Conservation (phyloP, 495 filamentous ascomycete species). For the Penicillium manginii region DNA sequence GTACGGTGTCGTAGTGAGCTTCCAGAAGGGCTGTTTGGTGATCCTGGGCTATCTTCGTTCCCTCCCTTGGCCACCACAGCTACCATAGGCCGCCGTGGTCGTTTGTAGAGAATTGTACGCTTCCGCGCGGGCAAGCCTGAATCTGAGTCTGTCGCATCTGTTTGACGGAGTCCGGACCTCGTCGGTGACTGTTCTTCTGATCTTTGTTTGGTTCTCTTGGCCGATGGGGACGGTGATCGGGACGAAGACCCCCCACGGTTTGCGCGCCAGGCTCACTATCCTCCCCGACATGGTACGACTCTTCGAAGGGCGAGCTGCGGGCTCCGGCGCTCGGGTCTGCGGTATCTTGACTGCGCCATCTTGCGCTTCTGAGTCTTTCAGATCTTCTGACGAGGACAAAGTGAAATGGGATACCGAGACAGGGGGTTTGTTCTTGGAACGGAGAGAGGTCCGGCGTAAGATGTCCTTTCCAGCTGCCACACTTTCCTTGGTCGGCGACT, state of each 20-base stretch:
- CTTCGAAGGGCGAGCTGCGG: slow-evolving; percentile 48
- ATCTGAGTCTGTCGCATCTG: slow-evolving; percentile 36
- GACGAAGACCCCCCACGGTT: slow-evolving; percentile 71
- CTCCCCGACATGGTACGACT: slow-evolving; percentile 62
- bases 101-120: slow-evolving; percentile 47
- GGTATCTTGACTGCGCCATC: slow-evolving; percentile 27
- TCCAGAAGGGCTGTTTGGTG: slow-evolving; percentile 51
- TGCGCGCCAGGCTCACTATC: slow-evolving; percentile 66
- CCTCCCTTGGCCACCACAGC: slow-evolving; percentile 51
- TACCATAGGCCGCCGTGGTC: slow-evolving; percentile 55
- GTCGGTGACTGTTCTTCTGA: slow-evolving; percentile 43
- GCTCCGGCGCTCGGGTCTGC: slow-evolving; percentile 43
- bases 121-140: slow-evolving; percentile 33
- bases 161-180: slow-evolving; percentile 19
- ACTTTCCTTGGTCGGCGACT: slow-evolving; percentile 48
- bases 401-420: slow-evolving; percentile 43
- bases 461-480: slow-evolving; percentile 52
- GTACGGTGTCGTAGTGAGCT: slow-evolving; percentile 59
- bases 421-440: slow-evolving; percentile 42
- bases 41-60: slow-evolving; percentile 42
- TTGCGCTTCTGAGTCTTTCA: slow-evolving; percentile 31
- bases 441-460: slow-evolving; percentile 47
- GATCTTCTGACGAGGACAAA: slow-evolving; percentile 40
- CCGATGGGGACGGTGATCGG: slow-evolving; percentile 62
- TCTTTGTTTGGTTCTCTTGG: slow-evolving; percentile 39